Base-by-base conservation (phyloP, 176 grass and related monocot species). In the Tillandsia leiboldiana region DNA sequence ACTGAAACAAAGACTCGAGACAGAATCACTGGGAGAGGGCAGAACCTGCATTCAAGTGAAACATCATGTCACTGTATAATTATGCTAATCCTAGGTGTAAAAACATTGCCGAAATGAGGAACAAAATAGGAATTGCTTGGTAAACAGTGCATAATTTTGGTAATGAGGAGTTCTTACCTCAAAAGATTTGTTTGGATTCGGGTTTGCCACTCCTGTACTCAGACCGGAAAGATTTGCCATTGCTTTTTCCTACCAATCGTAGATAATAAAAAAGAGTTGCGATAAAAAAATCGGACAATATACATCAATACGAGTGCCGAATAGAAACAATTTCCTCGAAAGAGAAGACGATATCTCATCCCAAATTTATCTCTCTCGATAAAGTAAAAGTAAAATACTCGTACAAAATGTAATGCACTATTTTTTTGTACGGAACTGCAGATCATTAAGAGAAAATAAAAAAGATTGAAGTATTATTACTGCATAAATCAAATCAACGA, bases 1-100 rank as follows among this genome's bases (percentile, higher is more conserved):
- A 42, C 87, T 82, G 77, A 89, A 89, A 58, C 79, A 82, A 66
- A 89, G 79, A 72, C 87, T 89, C 12, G 87, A 89, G 27, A 89
- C 51, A 0, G 87, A 89, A 57, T 89, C 87, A 3, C 51, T 48
- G 0, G 87, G 87, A 28, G 78, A 78, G 18, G 82, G 87, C 13
- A 79, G 72, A 65, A 89, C 73, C 87, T 85, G 58, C 68, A 79
- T 20, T 51, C 67, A 49, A 77, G 11, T 2, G 2, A 81, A 82
- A 78, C 20, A 24, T 53, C 27, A 66, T 61, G 7, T 9, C 56
- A 61, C 7, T 2, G 33, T 42, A 42, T 61, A 61, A 61, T 18
- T 61, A 61, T 61, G 22, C 22, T 20, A n/a, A 61, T 9, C 14
- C 18, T n/a, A 9, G 56, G 56, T 20, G 17, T 61, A 61, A 18